Conservation (phyloP, 192 early-diverging fungal genomes). For the Diversispora eburnea region DNA sequence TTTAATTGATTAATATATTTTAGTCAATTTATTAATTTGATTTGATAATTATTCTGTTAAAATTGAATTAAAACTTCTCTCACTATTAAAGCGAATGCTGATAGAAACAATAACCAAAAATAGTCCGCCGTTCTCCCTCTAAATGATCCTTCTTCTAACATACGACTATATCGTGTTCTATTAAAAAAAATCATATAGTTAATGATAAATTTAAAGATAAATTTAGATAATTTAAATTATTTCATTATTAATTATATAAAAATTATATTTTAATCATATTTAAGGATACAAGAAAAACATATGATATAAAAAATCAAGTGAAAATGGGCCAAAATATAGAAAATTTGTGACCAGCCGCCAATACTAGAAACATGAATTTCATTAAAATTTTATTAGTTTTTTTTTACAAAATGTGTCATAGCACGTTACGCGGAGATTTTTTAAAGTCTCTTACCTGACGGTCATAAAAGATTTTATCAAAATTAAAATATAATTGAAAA, state of each 20-base stretch:
- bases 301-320: constrained; percentile 90
- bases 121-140: constrained; percentile 88
- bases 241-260: background rate
- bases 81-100: constrained; percentile 56
- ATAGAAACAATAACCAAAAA: constrained; percentile 80
- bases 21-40: constrained; percentile 8
- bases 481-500: constrained; percentile 81
- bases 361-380: constrained; percentile 57
- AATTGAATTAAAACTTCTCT: constrained; percentile 20
- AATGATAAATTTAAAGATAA: background rate
- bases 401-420: background rate
- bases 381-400: background rate
- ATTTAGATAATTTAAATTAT: background rate
- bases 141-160: constrained; percentile 94
- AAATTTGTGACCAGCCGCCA: constrained; percentile 93
- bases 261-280: background rate
- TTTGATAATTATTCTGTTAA: background rate
- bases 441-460: constrained; percentile 54
- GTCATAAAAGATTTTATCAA: constrained; percentile 61
- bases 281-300: constrained; percentile 76
- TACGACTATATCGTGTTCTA: constrained; percentile 80
- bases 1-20: background rate
- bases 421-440: background rate
- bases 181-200: constrained; percentile 16
- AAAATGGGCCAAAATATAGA: constrained; percentile 87